A percentile compares a stretch with the other conserved stretches of the same genome.
These are phyloP conservation scores for Tetracentron sinense DNA, from an alignment of 164 flowering plant genomes.

Conservation along the genomic window DNA sequence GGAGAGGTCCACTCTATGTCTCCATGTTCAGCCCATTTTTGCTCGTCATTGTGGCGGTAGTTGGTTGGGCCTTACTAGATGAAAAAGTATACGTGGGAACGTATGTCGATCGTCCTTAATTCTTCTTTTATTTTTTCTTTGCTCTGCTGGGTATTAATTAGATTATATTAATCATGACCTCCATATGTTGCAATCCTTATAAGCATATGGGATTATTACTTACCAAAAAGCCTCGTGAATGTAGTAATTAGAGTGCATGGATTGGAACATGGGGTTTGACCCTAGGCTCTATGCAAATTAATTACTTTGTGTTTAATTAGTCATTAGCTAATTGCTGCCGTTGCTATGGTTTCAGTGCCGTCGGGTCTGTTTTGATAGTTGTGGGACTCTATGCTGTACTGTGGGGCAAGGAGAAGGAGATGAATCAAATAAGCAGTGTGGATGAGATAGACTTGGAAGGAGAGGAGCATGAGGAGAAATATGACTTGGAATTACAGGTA, in stretches of 20 bases:
- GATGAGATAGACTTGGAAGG: conserved; percentile 7
- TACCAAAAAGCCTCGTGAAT: too few relatives aligned
- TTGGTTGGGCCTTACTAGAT: conserved; percentile 62
- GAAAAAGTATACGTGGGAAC: conserved; percentile 68
- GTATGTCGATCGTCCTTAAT: conserved; percentile 26
- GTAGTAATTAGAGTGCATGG: too few relatives aligned
- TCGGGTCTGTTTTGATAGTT: conserved; percentile 67
- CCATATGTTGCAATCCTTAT: too few relatives aligned
- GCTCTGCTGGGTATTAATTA: too few relatives aligned
- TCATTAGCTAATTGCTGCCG: neutral
- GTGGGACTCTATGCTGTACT: conserved; percentile 73
- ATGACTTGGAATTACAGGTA: conserved; percentile 9
- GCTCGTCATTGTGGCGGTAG: conserved; percentile 59
- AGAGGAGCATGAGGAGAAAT: conserved; percentile 5
- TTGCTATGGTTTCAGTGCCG: conserved; percentile 33
- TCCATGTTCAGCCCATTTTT: conserved; percentile 76
- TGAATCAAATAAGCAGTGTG: neutral
- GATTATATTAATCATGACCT: too few relatives aligned
- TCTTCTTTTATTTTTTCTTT: neutral
- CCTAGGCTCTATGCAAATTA: too few relatives aligned
- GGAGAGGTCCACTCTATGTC: conserved; percentile 78
- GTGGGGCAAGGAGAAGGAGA: conserved; percentile 75
- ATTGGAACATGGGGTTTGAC: too few relatives aligned
- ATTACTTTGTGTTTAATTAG: neutral
- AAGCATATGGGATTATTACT: too few relatives aligned